Evolutionary conservation across 75 land plant species (phyloP), one percentile per base, ranked within the genome.

Genomic region (Pinus tabuliformis): DNA sequence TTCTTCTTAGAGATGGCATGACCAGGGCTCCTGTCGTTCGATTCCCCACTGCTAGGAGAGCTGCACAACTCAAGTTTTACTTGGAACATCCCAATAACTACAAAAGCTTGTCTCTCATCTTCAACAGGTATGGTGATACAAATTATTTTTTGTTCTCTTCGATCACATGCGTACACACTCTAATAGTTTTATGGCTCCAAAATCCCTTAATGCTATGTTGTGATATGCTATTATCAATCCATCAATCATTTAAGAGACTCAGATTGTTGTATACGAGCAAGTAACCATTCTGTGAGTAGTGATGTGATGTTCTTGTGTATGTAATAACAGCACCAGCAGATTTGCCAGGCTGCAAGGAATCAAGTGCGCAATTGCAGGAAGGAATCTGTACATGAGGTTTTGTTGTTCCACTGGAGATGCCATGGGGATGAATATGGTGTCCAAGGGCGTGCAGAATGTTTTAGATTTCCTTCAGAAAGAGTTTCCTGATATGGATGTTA

Each of bases 371-470:
- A 73, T 96, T 45, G 97, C 94, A 18, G 99, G 99, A 36, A 90
- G 85, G 62, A 96, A 93, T 77, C 73, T 91, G 6, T 96, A 91
- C 77, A 81, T 88, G 58, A 86, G 99, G 62, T 96, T 96, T 61
- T 76, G 37, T n/a, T 92, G 91, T 77, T 83, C 82, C 78, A 96
- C 99, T 24, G 99, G 97, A 74, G 89, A 95, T 83, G 97, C 98
- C n/a, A 95, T 95, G 98, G 96, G 98, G 17, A 95, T 95, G 98
- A 95, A 95, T 81, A 95, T 93, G 98, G 85, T 95, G 0, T 93
- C 96, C 16, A 95, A 95, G 75, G 98, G 98, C 6, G 96, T 93
- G 21, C 98, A 95, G 57, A 93, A 90, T 37, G 98, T 72, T 3
- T 59, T 95, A 42, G 93, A 95, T 56, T 89, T 82, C 79, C 88